Conservation (phyloP, 169 alveolate species). For the Cystoisospora suis region DNA sequence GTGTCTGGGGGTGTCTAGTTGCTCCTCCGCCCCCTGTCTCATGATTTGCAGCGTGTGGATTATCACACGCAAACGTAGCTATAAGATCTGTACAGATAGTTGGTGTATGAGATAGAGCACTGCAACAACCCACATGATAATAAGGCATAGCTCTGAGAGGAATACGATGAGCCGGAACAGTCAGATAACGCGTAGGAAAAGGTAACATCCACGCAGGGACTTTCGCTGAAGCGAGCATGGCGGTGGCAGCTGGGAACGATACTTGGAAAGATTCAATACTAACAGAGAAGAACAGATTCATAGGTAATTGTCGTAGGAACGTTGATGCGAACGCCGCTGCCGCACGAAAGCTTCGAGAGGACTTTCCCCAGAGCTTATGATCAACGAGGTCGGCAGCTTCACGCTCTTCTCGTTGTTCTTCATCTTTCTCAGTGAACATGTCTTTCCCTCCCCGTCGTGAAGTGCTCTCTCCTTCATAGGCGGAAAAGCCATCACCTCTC, state of each 20-base stretch:
- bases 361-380: constrained; percentile 18
- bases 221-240: not conserved
- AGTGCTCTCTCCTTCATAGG: too few species aligned
- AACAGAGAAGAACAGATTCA: constrained; percentile 14
- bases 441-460: too few species aligned
- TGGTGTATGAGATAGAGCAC: not conserved
- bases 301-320: not conserved
- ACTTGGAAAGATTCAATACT: constrained; percentile 54
- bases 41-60: too few species aligned
- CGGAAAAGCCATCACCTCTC: too few species aligned
- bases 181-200: constrained; percentile 3
- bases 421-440: too few species aligned
- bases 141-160: constrained; percentile 19
- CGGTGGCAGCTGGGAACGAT: constrained; percentile 36
- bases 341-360: not conserved
- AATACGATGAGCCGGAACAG: not conserved
- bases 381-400: not conserved
- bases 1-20: not conserved
- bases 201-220: constrained; percentile 12
- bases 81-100: not conserved
- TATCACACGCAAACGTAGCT: constrained; percentile 6
- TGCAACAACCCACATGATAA: not conserved
- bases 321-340: constrained; percentile 12
- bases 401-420: too few species aligned
- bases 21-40: too few species aligned